Evolutionary conservation across 805 yeast species (phyloP).

Genomic region (Teunomyces aglyptinius): DNA sequence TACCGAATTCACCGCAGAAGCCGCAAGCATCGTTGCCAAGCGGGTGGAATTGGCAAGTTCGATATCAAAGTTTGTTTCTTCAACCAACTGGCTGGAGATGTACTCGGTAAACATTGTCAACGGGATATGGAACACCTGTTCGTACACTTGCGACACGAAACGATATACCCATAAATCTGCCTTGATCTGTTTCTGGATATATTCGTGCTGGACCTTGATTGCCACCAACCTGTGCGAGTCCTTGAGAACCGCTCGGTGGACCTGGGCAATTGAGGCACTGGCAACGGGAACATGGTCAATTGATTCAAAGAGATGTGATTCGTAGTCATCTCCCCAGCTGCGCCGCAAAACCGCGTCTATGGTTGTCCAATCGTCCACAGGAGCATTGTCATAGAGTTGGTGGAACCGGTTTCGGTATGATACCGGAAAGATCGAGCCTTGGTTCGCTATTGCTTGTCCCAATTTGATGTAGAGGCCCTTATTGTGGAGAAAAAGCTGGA

Average conservation of each 20-base stretch:
- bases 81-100: conserved; percentile 52
- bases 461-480: conserved; percentile 64
- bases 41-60: conserved; percentile 54
- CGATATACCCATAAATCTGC: conserved; percentile 63
- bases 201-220: conserved; percentile 63
- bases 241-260: conserved; percentile 51
- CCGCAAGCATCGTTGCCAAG: conserved; percentile 35
- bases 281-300: conserved; percentile 64
- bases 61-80: conserved; percentile 60
- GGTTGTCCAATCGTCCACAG: conserved; percentile 51
- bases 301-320: conserved; percentile 32
- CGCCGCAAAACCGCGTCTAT: conserved; percentile 39
- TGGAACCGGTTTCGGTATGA: conserved; percentile 60
- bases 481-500: conserved; percentile 28
- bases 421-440: conserved; percentile 63
- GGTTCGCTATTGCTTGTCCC: conserved; percentile 80
- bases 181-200: conserved; percentile 56
- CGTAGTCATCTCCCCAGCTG: conserved; percentile 45
- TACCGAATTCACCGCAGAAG: conserved; percentile 49
- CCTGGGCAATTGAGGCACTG: conserved; percentile 75
- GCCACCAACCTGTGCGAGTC: conserved; percentile 53
- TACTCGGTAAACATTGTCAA: conserved; percentile 54
- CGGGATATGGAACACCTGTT: conserved; percentile 62
- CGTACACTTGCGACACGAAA: conserved; percentile 51
- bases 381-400: conserved; percentile 66